Base-by-base conservation (phyloP, 2,329 filamentous ascomycete species). In the Colletotrichum melonis region DNA sequence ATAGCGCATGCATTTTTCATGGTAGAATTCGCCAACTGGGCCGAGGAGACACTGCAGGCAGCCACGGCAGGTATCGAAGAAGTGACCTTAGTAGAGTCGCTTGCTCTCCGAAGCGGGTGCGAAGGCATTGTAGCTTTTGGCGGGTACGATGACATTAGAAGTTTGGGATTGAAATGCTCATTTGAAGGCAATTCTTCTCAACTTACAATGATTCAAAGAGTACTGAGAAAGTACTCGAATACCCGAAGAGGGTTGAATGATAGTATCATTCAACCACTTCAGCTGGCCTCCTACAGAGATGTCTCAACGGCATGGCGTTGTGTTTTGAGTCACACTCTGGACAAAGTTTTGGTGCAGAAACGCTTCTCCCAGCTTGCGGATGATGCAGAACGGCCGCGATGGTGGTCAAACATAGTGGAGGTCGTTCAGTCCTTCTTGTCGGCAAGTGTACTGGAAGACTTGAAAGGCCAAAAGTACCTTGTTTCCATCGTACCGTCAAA, bases 331-430 rank as follows among this genome's bases (percentile, higher is more conserved):
- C 16, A 46, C 42, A 7, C 42, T 7, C 19, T 46, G 19, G 6
- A 0, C 0, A 0, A 1, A 14, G 0, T 46, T 2, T 19, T 19
- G 16, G 0, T 0, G 16, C 0, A 1, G 16, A 16, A 19, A 9
- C 0, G 1, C 42, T 2, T 3, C 16, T n/a, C 5, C 16, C 0
- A 3, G 5, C 5, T 4, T 1, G 3, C 16, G 6, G 1, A 46
- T 6, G 16, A 46, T 46, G 16, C 5, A 6, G 38, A 19, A 46
- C 0, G 2, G 5, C 0, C 5, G 16, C 14, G 0, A n/a, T 16
- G 5, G 38, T 46, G 38, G 38, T 0, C 14, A 16, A 0, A 46
- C 6, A 8, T 8, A 46, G 7, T 46, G 19, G 19, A 19, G 19
- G 19, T 16, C 19, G n/a, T 46, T n/a, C 5, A 19, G 0, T 46